A percentile compares a stretch with the other conserved stretches of the same genome.
Conservation (phyloP, 768 basidiomycete genomes). For the Collybiopsis luxurians region DNA sequence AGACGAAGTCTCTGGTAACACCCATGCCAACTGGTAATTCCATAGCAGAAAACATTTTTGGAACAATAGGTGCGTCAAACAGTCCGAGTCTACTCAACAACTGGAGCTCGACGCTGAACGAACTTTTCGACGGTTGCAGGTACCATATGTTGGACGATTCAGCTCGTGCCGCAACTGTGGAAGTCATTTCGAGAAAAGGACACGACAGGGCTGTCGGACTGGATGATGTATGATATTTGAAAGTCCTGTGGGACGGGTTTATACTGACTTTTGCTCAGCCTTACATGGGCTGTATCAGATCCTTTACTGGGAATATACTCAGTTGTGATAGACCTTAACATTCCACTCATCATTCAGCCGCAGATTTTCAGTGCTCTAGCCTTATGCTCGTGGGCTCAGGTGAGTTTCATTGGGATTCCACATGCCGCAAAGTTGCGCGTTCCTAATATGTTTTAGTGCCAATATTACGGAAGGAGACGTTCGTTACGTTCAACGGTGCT, state of each 20-base stretch:
- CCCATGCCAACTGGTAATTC: slow-evolving; percentile 51
- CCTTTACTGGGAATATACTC: slow-evolving; percentile 66
- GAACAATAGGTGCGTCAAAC: slow-evolving; percentile 53
- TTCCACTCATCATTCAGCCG: slow-evolving; percentile 70
- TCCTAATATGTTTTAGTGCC: slow-evolving; percentile 63
- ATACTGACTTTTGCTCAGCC: slow-evolving; percentile 25
- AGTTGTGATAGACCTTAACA: slow-evolving; percentile 63
- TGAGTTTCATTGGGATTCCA: background rate
- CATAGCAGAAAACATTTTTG: slow-evolving; percentile 64
- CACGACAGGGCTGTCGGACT: slow-evolving; percentile 66
- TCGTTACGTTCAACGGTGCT: slow-evolving; percentile 29
- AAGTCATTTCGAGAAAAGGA: slow-evolving; percentile 69
- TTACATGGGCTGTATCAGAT: slow-evolving; percentile 60
- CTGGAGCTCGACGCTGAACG: background rate
- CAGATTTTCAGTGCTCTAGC: slow-evolving; percentile 49
- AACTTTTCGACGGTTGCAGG: no score
- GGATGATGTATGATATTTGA: slow-evolving; percentile 52
- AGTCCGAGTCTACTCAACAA: background rate
- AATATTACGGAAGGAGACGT: slow-evolving; percentile 54
- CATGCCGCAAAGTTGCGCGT: slow-evolving; percentile 34
- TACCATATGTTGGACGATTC: slow-evolving; percentile 63
- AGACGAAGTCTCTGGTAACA: no score
- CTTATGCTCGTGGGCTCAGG: slow-evolving; percentile 6
- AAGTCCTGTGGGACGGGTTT: background rate
- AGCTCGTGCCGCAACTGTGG: slow-evolving; percentile 70